Conservation (phyloP, 495 filamentous ascomycete genomes). For the Niebla homalea region DNA sequence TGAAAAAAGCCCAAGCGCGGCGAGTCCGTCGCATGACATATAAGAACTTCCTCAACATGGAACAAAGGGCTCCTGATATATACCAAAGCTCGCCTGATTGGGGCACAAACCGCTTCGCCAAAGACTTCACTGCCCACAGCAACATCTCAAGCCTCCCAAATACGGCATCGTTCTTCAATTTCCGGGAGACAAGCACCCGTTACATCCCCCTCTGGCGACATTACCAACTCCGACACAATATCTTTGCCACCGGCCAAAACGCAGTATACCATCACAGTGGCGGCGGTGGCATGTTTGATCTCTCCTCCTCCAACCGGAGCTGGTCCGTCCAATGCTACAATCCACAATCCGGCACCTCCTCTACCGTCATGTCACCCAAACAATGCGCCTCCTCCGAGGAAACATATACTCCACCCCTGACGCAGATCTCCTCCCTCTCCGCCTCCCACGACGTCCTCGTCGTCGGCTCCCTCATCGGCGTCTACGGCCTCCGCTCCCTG, state of each 20-base stretch:
- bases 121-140: slow-evolving; percentile 21
- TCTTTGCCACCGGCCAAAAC: slow-evolving; percentile 59
- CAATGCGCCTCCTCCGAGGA: slow-evolving; percentile 15
- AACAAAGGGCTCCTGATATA: not conserved
- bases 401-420: slow-evolving; percentile 2
- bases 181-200: slow-evolving; percentile 54
- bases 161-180: slow-evolving; percentile 51
- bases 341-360: slow-evolving; percentile 22
- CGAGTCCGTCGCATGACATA: slow-evolving; percentile 42
- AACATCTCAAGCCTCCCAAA: slow-evolving; percentile 24
- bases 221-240: slow-evolving; percentile 79
- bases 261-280: slow-evolving; percentile 64
- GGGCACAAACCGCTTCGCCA: slow-evolving; percentile 9
- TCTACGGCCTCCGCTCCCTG: slow-evolving; percentile 57
- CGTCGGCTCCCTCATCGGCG: slow-evolving; percentile 68
- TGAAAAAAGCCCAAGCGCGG: slow-evolving; percentile 46
- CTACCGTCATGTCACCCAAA: slow-evolving; percentile 51
- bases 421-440: slow-evolving; percentile 57
- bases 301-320: not conserved
- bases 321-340: slow-evolving; percentile 11
- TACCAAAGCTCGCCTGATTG: slow-evolving; percentile 9
- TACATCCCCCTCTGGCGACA: slow-evolving; percentile 56
- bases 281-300: slow-evolving; percentile 9
- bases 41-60: slow-evolving; percentile 42
- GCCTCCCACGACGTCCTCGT: slow-evolving; percentile 55